Evolutionary conservation across 1,139 yeast genomes (phyloP).

Genomic region (Pichia sp.): DNA sequence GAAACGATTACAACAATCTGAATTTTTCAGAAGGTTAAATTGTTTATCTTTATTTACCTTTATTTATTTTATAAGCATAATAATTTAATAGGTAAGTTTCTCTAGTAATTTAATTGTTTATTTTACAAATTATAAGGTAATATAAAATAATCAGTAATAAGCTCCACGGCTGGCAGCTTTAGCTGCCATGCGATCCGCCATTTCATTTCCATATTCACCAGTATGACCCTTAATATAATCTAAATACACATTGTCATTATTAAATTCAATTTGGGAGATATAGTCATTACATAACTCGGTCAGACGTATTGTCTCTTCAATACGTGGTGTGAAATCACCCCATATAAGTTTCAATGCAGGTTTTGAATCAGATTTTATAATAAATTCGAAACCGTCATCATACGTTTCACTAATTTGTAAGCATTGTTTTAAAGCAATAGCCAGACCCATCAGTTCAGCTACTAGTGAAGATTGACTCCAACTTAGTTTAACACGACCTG

Average conservation of each 20-base stretch:
- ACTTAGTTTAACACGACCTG: neutral
- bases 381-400: neutral
- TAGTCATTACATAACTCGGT: neutral
- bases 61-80: too few species aligned
- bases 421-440: too few species aligned
- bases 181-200: neutral
- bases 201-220: neutral
- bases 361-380: neutral
- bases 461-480: neutral
- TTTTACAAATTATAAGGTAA: too few species aligned
- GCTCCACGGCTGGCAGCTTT: neutral
- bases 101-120: too few species aligned
- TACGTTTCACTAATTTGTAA: too few species aligned
- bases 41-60: too few species aligned
- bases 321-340: neutral
- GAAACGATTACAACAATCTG: conserved; percentile 8
- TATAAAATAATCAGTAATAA: too few species aligned
- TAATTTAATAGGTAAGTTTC: too few species aligned
- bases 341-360: neutral
- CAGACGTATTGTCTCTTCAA: neutral
- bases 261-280: neutral
- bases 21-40: too few species aligned
- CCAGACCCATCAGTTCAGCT: neutral
- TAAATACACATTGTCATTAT: too few species aligned
- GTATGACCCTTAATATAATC: neutral